Evolutionary conservation across 495 filamentous ascomycete species (phyloP).

Genomic region (Neurospora sp.): DNA sequence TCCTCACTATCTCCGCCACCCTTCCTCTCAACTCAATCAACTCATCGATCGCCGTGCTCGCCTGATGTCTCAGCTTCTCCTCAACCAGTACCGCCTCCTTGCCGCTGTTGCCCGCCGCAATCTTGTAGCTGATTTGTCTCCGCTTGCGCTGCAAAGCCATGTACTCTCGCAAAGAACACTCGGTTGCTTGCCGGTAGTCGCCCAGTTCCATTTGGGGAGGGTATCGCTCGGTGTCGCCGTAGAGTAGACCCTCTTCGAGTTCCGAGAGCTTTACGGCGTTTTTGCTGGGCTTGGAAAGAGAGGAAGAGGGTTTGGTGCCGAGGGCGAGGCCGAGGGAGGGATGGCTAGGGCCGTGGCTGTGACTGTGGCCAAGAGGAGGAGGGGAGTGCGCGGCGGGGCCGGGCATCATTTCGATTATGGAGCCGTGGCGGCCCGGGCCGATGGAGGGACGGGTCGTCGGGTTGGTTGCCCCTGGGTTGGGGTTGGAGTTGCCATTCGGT

Average conservation of each 20-base stretch:
- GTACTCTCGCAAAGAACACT: conserved; percentile 28
- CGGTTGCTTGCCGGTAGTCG: conserved; percentile 14
- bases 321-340: background rate
- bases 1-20: conserved; percentile 21
- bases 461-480: conserved; percentile 1
- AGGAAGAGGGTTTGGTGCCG: background rate
- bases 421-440: conserved; percentile 2
- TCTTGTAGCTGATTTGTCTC: conserved; percentile 1
- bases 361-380: conserved; percentile 3
- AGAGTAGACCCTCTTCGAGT: background rate
- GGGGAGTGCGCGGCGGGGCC: conserved; percentile 1
- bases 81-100: conserved; percentile 14
- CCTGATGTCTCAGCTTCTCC: conserved; percentile 25
- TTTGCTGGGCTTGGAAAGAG: conserved; percentile 3
- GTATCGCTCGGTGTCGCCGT: background rate
- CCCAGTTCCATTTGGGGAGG: background rate
- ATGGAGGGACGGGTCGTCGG: conserved; percentile 7
- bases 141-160: conserved; percentile 19
- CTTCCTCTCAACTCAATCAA: conserved; percentile 21
- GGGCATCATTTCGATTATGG: conserved; percentile 5
- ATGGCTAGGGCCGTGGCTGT: background rate
- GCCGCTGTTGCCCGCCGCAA: background rate
- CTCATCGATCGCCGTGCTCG: conserved; percentile 23
- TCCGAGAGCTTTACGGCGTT: background rate
- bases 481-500: background rate